Percentiles rank a stretch among this genome's conserved stretches.
Evolutionary conservation across 345 rosid species (phyloP).

Genomic region (Lumnitzera racemosa): DNA sequence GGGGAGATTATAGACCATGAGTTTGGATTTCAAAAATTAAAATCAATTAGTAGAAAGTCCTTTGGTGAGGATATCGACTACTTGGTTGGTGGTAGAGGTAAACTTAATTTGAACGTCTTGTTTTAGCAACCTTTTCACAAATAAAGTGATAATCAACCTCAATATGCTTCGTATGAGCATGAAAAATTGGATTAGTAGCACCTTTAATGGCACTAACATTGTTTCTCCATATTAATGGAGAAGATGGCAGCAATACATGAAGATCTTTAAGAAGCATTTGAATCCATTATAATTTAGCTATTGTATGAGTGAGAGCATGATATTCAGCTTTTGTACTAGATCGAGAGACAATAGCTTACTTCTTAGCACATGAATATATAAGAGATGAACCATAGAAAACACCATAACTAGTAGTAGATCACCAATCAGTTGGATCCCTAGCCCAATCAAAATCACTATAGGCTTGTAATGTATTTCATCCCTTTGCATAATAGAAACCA

Average conservation of each 20-base stretch:
- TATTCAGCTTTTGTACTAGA: background rate
- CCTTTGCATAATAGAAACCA: too few relatives aligned
- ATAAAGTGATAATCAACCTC: background rate
- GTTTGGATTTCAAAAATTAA: too few relatives aligned
- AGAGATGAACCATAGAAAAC: too few relatives aligned
- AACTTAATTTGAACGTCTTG: too few relatives aligned
- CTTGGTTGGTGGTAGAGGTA: too few relatives aligned
- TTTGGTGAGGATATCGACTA: too few relatives aligned
- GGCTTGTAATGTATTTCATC: too few relatives aligned
- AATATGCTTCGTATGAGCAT: slow-evolving; percentile 1
- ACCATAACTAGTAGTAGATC: too few relatives aligned
- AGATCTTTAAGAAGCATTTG: background rate
- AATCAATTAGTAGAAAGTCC: too few relatives aligned
- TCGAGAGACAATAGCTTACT: background rate
- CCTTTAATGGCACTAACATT: background rate
- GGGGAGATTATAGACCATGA: too few relatives aligned
- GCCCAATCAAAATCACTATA: too few relatives aligned
- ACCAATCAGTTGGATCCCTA: too few relatives aligned
- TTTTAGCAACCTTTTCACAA: background rate
- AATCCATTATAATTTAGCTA: background rate
- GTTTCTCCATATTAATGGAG: background rate
- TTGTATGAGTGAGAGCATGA: background rate
- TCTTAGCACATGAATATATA: background rate
- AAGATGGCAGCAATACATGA: background rate
- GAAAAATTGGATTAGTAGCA: background rate